Evolutionary conservation across 768 basidiomycete genomes (phyloP).

Genomic region (Agrocybe chaxingu): DNA sequence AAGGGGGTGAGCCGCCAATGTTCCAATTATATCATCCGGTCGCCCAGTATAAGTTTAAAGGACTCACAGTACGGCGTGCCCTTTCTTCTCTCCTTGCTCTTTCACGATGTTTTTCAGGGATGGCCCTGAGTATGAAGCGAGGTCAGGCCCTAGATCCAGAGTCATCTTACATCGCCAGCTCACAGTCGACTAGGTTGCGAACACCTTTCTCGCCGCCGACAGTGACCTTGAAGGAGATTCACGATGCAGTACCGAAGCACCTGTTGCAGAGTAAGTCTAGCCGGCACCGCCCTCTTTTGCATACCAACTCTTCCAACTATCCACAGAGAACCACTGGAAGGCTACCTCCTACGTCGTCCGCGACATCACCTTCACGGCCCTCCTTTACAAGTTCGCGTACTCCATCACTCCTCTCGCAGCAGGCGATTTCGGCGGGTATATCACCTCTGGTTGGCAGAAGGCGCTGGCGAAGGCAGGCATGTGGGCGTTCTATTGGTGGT

Average conservation of each 20-base stretch:
- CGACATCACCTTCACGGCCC: conserved; percentile 39
- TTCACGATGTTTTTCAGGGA: no score
- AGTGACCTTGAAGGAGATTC: conserved; percentile 44
- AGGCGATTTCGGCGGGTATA: conserved; percentile 35
- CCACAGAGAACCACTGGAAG: conserved; percentile 27
- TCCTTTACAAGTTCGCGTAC: conserved; percentile 42
- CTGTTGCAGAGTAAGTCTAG: conserved; percentile 32
- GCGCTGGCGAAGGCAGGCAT: conserved; percentile 27
- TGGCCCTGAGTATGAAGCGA: no score
- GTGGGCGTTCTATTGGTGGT: conserved; percentile 49
- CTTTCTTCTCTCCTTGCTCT: no score
- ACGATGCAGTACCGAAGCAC: conserved; percentile 46
- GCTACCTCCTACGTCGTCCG: conserved; percentile 41
- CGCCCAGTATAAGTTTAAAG: no score
- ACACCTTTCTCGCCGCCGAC: no score
- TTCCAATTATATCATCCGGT: no score
- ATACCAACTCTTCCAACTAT: neutral
- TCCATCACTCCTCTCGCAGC: conserved; percentile 39
- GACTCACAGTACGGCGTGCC: no score
- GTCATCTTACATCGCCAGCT: no score
- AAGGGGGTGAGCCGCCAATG: no score
- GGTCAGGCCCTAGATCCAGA: no score
- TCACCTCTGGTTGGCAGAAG: conserved; percentile 28
- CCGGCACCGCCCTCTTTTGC: neutral
- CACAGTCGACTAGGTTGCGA: no score